Percentiles rank a stretch among this genome's conserved stretches.
These are phyloP conservation scores for Trichodelitschia bisporula DNA, from an alignment of 495 filamentous ascomycete genomes.

Conservation along the genomic window DNA sequence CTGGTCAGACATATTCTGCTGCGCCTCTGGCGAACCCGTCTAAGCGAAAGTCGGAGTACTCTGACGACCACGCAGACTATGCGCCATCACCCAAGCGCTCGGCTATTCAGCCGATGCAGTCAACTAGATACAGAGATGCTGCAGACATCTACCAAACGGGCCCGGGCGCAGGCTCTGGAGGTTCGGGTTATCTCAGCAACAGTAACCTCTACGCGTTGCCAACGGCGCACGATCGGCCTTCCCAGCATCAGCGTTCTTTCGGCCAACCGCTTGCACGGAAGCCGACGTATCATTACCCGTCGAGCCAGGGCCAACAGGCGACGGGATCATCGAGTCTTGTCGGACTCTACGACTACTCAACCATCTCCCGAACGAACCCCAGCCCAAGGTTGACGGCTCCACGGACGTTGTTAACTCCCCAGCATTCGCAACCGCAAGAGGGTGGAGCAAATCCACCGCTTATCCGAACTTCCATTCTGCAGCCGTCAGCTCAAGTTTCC, in stretches of 20 bases:
- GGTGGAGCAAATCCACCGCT: constrained; percentile 43
- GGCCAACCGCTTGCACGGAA: no score
- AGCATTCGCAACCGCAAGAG: no score
- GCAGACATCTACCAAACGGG: constrained; percentile 15
- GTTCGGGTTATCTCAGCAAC: no score
- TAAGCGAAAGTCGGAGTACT: constrained; percentile 31
- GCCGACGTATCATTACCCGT: no score
- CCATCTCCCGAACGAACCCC: constrained; percentile 11
- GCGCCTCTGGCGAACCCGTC: constrained; percentile 13
- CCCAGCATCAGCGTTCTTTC: no score
- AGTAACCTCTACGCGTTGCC: no score
- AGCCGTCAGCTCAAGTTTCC: constrained; percentile 25
- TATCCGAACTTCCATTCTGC: constrained; percentile 64
- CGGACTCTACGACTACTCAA: no score
- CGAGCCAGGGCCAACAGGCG: no score
- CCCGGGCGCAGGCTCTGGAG: constrained; percentile 5
- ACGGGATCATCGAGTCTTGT: no score
- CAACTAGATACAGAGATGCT: constrained; percentile 15
- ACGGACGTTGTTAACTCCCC: constrained; percentile 20
- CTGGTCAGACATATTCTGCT: constrained; percentile 8
- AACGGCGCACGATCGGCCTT: no score
- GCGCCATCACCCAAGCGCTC: constrained; percentile 18
- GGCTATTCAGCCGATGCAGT: constrained; percentile 13
- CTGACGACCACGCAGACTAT: constrained; percentile 21
- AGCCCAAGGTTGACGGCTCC: constrained; percentile 17